Conservation (phyloP, 2,329 filamentous ascomycete genomes). For the Botrytis tulipae region DNA sequence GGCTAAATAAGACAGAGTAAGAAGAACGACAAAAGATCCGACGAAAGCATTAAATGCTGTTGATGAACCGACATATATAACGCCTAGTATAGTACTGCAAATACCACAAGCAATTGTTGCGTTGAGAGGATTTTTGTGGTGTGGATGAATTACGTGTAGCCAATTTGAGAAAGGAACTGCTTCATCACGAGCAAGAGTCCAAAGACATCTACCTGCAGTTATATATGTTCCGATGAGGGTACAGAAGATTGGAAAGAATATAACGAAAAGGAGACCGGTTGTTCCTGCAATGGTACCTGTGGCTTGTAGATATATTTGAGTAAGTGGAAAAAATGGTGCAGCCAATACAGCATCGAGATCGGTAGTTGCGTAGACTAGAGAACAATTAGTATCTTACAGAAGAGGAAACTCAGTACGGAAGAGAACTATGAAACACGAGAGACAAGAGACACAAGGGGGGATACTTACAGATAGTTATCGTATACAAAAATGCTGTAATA, state of each 20-base stretch:
- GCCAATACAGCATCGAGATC: conserved; percentile 53
- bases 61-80: conserved; percentile 63
- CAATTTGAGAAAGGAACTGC: conserved; percentile 53
- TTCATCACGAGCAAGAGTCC: conserved; percentile 58
- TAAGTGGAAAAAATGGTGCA: conserved; percentile 58
- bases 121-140: conserved; percentile 52
- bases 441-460: not conserved
- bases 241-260: conserved; percentile 52
- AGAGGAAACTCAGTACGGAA: not conserved
- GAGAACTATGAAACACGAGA: not conserved
- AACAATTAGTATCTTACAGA: not conserved
- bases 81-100: conserved; percentile 56
- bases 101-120: conserved; percentile 52
- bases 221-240: conserved; percentile 57
- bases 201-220: conserved; percentile 60
- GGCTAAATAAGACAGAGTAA: conserved; percentile 57
- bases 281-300: conserved; percentile 52
- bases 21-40: conserved; percentile 56
- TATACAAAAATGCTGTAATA: conserved; percentile 51
- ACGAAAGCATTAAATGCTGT: conserved; percentile 68
- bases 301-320: conserved; percentile 63
- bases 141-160: conserved; percentile 48
- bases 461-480: conserved; percentile 44
- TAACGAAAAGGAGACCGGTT: conserved; percentile 52
- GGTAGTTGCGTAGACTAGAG: conserved; percentile 54